These are phyloP conservation scores for Plasmodium vivax DNA, from an alignment of 169 alveolate species.

Conservation along the genomic window DNA sequence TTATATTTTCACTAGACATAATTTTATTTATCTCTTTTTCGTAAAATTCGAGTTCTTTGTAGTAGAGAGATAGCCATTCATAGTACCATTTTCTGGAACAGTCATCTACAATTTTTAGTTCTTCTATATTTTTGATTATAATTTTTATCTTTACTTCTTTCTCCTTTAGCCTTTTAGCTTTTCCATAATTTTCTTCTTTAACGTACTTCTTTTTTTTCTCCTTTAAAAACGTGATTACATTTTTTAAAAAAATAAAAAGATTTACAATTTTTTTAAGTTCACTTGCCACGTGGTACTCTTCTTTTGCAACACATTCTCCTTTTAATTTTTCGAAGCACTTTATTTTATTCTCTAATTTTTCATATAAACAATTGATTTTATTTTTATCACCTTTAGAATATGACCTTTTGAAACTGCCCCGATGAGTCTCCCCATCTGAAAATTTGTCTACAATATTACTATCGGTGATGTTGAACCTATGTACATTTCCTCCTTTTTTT, in stretches of 20 bases:
- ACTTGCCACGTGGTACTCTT: constrained; percentile 49
- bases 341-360: constrained; percentile 69
- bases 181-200: constrained; percentile 70
- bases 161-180: constrained; percentile 72
- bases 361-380: constrained; percentile 35
- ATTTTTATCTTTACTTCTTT: constrained; percentile 67
- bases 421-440: not conserved
- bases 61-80: constrained; percentile 65
- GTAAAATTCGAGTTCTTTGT: constrained; percentile 66
- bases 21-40: constrained; percentile 71
- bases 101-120: constrained; percentile 32
- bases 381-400: constrained; percentile 30
- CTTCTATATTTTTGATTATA: constrained; percentile 67
- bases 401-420: constrained; percentile 28
- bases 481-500: constrained; percentile 28
- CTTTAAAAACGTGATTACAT: constrained; percentile 54
- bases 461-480: not conserved
- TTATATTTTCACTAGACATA: constrained; percentile 66
- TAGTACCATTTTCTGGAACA: constrained; percentile 64
- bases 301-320: constrained; percentile 74
- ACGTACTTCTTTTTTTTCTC: constrained; percentile 68
- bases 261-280: constrained; percentile 71
- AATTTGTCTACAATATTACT: constrained; percentile 3
- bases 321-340: constrained; percentile 67
- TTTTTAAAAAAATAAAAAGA: constrained; percentile 60